phyloP scores from a whole-genome alignment of 73 alveolate species.

The Uronychia setigera region DNA sequence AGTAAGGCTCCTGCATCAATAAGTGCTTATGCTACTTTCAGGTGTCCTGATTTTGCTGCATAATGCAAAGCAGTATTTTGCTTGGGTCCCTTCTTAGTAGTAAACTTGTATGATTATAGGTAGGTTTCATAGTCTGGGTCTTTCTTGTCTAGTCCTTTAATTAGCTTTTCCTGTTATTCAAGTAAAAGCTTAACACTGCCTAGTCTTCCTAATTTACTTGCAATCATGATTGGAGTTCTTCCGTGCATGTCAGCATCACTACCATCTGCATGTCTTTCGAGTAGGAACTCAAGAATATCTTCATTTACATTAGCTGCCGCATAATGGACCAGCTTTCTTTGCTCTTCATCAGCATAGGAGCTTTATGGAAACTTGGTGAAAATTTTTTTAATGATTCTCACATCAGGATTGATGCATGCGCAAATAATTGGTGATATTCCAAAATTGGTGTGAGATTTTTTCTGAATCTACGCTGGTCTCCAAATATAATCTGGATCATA shows the following conservation, averaged over 20 bases:
- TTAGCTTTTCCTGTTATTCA: slow-evolving; percentile 59
- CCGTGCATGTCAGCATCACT: slow-evolving; percentile 76
- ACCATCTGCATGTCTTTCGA: slow-evolving; percentile 55
- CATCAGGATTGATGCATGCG: slow-evolving; percentile 87
- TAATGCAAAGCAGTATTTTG: slow-evolving; percentile 45
- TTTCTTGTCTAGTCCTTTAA: slow-evolving; percentile 38
- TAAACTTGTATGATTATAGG: slow-evolving; percentile 54
- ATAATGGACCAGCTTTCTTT: slow-evolving; percentile 85
- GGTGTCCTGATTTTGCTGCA: slow-evolving; percentile 57
- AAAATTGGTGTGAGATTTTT: slow-evolving; percentile 73
- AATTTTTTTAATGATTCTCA: slow-evolving; percentile 62
- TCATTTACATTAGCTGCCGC: slow-evolving; percentile 84
- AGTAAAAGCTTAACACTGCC: slow-evolving; percentile 69
- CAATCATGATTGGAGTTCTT: slow-evolving; percentile 81
- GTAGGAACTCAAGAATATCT: slow-evolving; percentile 73
- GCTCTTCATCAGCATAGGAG: slow-evolving; percentile 67
- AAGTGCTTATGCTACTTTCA: slow-evolving; percentile 37
- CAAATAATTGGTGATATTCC: slow-evolving; percentile 86
- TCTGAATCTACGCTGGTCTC: slow-evolving; percentile 46
- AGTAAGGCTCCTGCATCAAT: slow-evolving; percentile 56
- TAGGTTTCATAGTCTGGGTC: slow-evolving; percentile 58
- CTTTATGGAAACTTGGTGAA: slow-evolving; percentile 67
- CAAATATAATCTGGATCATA: neutral
- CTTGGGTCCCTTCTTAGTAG: slow-evolving; percentile 62
- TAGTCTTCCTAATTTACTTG: slow-evolving; percentile 76